phyloP scores from a whole-genome alignment of 768 basidiomycete species.

The Tubosaeta sp. region DNA sequence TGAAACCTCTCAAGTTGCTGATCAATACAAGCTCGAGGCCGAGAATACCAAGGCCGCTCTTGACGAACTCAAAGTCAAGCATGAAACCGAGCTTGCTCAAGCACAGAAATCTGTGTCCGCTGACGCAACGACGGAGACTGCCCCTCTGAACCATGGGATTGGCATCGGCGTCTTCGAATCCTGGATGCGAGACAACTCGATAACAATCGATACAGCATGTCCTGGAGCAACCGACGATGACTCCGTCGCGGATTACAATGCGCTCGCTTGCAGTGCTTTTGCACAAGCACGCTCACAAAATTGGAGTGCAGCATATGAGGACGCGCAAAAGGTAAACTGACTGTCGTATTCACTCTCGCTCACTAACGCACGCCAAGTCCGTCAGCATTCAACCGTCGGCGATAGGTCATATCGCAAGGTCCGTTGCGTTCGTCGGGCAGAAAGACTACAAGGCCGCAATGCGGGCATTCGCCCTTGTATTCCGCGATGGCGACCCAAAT shows the following conservation, averaged over 20 bases:
- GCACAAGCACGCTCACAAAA: neutral
- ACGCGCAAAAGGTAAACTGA: conserved; percentile 5
- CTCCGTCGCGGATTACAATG: neutral
- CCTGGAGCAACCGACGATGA: neutral
- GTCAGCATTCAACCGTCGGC: conserved; percentile 2
- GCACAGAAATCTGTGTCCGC: neutral
- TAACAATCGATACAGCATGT: neutral
- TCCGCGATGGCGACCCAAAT: conserved; percentile 2
- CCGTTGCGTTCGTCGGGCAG: conserved; percentile 1
- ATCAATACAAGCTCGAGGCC: neutral
- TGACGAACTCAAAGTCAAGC: neutral
- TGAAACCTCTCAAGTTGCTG: neutral
- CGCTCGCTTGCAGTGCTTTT: conserved; percentile 3
- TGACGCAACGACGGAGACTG: neutral
- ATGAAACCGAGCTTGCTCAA: neutral
- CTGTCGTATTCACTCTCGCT: neutral
- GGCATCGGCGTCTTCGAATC: neutral
- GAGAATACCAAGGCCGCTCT: neutral
- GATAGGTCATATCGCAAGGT: conserved; percentile 6
- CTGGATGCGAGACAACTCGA: conserved; percentile 1
- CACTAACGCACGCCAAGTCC: neutral
- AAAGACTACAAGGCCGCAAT: conserved; percentile 1
- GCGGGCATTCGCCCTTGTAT: conserved; percentile 3
- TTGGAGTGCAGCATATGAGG: conserved; percentile 2
- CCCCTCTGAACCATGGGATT: neutral